Evolutionary conservation across 2,329 filamentous ascomycete species (phyloP).

Genomic region (Sporothrix mexicana): DNA sequence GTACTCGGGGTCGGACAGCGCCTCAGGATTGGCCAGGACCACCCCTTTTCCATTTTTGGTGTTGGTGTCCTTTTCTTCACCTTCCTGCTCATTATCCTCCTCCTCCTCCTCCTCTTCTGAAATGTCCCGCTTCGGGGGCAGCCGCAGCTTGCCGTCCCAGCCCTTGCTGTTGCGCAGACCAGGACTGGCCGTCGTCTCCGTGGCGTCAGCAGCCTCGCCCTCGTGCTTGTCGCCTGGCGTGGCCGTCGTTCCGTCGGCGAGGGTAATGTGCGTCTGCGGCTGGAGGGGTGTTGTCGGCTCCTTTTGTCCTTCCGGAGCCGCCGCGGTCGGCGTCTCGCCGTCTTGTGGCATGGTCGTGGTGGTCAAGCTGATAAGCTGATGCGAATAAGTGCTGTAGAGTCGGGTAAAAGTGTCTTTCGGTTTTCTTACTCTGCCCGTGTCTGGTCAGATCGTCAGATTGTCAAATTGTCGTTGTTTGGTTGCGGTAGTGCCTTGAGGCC

Average conservation of each 20-base stretch:
- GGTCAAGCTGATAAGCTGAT: not conserved
- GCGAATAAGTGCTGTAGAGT: no score
- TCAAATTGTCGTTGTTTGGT: not conserved
- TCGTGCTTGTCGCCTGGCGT: conserved; percentile 36
- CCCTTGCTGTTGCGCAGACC: conserved; percentile 67
- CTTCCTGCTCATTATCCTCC: no score
- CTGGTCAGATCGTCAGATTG: no score
- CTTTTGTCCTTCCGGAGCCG: not conserved
- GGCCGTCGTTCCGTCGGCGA: conserved; percentile 31
- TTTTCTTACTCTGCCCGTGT: no score
- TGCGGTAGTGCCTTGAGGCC: not conserved
- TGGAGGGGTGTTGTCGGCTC: conserved; percentile 18
- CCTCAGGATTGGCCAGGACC: conserved; percentile 76
- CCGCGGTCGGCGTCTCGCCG: conserved; percentile 25
- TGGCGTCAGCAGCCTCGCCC: conserved; percentile 46
- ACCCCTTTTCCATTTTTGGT: conserved; percentile 43
- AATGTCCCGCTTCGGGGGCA: conserved; percentile 61
- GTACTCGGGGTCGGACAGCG: conserved; percentile 82
- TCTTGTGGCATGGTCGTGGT: conserved; percentile 23
- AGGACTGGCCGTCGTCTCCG: conserved; percentile 47
- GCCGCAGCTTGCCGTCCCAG: conserved; percentile 82
- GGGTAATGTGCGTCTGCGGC: conserved; percentile 31
- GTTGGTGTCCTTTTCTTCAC: not conserved
- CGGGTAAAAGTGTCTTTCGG: no score
- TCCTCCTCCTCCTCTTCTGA: not conserved